Evolutionary conservation across 2,329 filamentous ascomycete genomes (phyloP).

Genomic region (Penicillium sp.): DNA sequence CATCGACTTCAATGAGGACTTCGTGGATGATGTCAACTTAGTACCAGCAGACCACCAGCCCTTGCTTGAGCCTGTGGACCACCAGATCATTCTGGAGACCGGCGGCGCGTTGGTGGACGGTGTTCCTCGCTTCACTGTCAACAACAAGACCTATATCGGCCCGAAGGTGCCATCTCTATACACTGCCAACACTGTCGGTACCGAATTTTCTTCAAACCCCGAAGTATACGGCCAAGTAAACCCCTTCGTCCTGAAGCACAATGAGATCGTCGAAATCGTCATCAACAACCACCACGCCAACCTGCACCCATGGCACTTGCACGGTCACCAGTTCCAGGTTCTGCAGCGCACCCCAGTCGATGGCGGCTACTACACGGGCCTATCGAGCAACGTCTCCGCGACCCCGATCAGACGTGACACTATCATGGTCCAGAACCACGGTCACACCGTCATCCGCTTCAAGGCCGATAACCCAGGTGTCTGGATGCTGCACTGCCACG

Average conservation of each 20-base stretch:
- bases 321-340: slow-evolving; percentile 54
- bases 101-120: slow-evolving; percentile 70
- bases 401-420: slow-evolving; percentile 36
- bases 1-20: slow-evolving; percentile 56
- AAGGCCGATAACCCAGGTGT: slow-evolving; percentile 38
- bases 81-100: slow-evolving; percentile 42
- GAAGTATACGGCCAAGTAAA: slow-evolving; percentile 68
- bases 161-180: slow-evolving; percentile 81
- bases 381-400: slow-evolving; percentile 26
- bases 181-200: slow-evolving; percentile 65
- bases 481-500: slow-evolving; percentile 41
- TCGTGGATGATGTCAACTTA: slow-evolving; percentile 64
- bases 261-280: slow-evolving; percentile 46
- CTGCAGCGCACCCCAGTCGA: slow-evolving; percentile 32
- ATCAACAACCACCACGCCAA: slow-evolving; percentile 39
- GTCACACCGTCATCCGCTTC: slow-evolving; percentile 37
- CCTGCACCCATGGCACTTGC: slow-evolving; percentile 52
- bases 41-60: slow-evolving; percentile 26
- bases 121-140: slow-evolving; percentile 61
- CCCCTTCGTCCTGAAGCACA: slow-evolving; percentile 65
- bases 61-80: slow-evolving; percentile 31
- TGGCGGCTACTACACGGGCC: slow-evolving; percentile 30
- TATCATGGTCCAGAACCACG: slow-evolving; percentile 35
- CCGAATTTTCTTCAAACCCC: slow-evolving; percentile 54
- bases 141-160: slow-evolving; percentile 71